Evolutionary conservation across 495 filamentous ascomycete genomes (phyloP), one percentile per base, ranked within the genome.

Genomic region (Hapsidospora chrysogenum): DNA sequence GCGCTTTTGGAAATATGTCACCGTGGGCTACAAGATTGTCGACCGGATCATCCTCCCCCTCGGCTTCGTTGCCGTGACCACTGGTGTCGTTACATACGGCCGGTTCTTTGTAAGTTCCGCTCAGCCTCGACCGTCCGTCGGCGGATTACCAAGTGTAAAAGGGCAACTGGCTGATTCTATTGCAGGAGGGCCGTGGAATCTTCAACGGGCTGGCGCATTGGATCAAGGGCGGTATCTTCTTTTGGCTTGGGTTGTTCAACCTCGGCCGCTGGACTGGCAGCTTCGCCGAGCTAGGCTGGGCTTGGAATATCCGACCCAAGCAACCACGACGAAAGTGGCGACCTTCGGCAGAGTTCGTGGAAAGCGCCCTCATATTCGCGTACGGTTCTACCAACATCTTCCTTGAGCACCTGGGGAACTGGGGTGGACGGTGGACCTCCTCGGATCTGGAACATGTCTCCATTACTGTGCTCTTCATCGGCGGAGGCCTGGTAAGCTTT

Each of bases 201-300:
- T 89, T 93, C 65, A 86, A 78, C 46, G 83, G 85, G 4, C 63
- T 93, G 23, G 87, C 89, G 21, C 89, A 96, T 54, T 92, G 81
- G 55, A 80, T 95, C 52, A 97, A 96, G 50, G 89, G 87, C 35
- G 83, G 84, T n/a, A 81, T 96, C 38, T 97, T 97, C 59, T 82
- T 95, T 56, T 84, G 84, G 78, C 85, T 94, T 40, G 89, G 89
- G 13, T 50, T 93, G 9, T 54, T 96, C 18, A 89, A 84, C 0
- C 69, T 97, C 14, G 84, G 84, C 11, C 81, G 89, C 14, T 93
- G 81, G 75, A 71, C 85, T 44, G 89, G 89, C 13, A 77, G 78
- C 57, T 97, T 89, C 57, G 74, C 80, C 29, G 82, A 92, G 33
- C 68, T 87, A 35, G 89, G 89, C 40, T 97, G 89, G 89, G 80